A percentile compares a stretch with the other conserved stretches of the same genome.
These are phyloP conservation scores for Lodderomyces pseudojiufengensis DNA, from an alignment of 1,139 yeast species.

Conservation along the genomic window DNA sequence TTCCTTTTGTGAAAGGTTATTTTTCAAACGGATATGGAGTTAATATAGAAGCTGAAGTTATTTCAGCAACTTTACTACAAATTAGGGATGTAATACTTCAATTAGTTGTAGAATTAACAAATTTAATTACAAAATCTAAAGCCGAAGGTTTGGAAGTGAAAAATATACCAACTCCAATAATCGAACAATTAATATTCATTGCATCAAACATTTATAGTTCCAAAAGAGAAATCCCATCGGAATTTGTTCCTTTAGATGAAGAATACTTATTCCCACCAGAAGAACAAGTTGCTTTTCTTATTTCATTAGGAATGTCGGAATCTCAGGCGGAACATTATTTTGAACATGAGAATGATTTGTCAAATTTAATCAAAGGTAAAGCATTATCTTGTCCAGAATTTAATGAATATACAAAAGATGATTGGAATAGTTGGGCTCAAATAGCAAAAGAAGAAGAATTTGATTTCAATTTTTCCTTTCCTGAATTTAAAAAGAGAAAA, in stretches of 20 bases:
- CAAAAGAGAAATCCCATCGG: constrained; percentile 22
- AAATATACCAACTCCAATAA: constrained; percentile 25
- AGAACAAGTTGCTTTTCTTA: constrained; percentile 46
- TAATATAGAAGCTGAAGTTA: constrained; percentile 19
- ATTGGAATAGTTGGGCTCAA: constrained; percentile 19
- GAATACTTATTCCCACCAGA: constrained; percentile 49
- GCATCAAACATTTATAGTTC: constrained; percentile 29
- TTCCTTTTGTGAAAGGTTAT: constrained; percentile 25
- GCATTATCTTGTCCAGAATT: constrained; percentile 27
- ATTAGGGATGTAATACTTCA: constrained; percentile 36
- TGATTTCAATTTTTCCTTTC: constrained; percentile 16
- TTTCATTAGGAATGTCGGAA: constrained; percentile 41
- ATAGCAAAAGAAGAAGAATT: constrained; percentile 13
- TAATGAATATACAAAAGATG: constrained; percentile 19
- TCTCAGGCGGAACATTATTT: constrained; percentile 39
- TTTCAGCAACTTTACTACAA: constrained; percentile 38
- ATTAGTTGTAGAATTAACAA: constrained; percentile 28
- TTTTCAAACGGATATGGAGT: constrained; percentile 23
- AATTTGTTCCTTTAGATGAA: constrained; percentile 43
- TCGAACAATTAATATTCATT: constrained; percentile 37
- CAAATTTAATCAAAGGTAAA: constrained; percentile 16
- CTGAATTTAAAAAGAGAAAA: constrained; percentile 11
- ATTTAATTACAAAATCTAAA: constrained; percentile 15
- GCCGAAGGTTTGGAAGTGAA: constrained; percentile 8
- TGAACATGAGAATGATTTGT: constrained; percentile 23